phyloP scores from a whole-genome alignment of 2,329 filamentous ascomycete genomes.

The Phialocephala sp. region DNA sequence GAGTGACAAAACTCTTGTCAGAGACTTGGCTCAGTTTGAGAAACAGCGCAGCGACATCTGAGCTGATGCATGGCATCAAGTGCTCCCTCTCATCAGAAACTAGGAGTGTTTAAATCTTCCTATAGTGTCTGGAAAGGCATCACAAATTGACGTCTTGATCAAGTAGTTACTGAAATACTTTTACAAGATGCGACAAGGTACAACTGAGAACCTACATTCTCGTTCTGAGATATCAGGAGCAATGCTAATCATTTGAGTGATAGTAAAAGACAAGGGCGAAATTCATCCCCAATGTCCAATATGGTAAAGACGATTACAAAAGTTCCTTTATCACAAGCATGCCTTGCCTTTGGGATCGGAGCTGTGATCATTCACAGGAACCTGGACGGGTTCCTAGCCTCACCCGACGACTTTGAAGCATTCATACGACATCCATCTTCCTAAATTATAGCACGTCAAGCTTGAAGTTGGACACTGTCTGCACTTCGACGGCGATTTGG shows the following conservation, averaged over 20 bases:
- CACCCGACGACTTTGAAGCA: too few species aligned
- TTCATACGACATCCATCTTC: neutral
- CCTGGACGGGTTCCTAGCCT: too few species aligned
- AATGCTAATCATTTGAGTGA: neutral
- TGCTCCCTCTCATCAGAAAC: neutral
- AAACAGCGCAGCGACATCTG: too few species aligned
- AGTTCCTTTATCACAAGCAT: neutral
- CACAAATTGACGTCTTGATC: neutral
- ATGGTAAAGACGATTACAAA: neutral
- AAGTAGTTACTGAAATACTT: neutral
- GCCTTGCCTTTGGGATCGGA: neutral
- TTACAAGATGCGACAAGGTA: neutral
- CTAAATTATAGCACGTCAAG: neutral
- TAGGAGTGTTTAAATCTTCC: too few species aligned
- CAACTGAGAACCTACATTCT: neutral
- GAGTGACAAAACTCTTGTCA: neutral
- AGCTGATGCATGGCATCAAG: neutral
- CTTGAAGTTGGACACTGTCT: neutral
- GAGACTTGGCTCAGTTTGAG: neutral
- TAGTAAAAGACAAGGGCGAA: neutral
- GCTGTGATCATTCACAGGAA: neutral
- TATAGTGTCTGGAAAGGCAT: neutral
- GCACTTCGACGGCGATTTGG: neutral
- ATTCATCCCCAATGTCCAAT: too few species aligned
- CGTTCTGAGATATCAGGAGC: neutral